A percentile compares a stretch with the other conserved stretches of the same genome.
Evolutionary conservation across 1,284 basidiomycete species (phyloP).

Genomic region (Naganishia liquefaciens): DNA sequence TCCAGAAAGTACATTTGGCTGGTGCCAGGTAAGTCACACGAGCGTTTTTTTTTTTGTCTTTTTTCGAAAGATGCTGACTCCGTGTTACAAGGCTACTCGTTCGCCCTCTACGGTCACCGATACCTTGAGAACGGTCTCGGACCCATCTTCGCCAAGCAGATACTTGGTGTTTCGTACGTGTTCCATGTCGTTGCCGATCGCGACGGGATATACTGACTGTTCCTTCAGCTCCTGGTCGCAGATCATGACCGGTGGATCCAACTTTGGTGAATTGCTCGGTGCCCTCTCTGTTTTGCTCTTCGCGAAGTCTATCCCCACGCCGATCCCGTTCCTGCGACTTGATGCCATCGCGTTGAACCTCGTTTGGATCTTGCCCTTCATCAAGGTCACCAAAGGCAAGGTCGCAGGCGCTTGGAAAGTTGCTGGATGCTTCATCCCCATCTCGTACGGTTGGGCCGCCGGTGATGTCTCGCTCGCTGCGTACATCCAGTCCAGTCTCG

Average conservation of each 20-base stretch:
- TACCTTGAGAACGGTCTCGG: conserved; percentile 53
- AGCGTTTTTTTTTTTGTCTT: too few relatives aligned
- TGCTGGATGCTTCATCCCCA: conserved; percentile 31
- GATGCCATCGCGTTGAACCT: conserved; percentile 44
- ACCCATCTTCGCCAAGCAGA: conserved; percentile 48
- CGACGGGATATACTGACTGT: not conserved
- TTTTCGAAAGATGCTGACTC: not conserved
- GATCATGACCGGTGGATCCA: conserved; percentile 44
- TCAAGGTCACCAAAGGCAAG: conserved; percentile 37
- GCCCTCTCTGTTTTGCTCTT: conserved; percentile 48
- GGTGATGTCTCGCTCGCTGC: conserved; percentile 53
- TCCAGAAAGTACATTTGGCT: conserved; percentile 51
- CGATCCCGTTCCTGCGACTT: conserved; percentile 24
- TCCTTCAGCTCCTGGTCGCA: conserved; percentile 44
- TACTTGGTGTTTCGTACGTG: conserved; percentile 39
- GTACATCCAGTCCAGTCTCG: conserved; percentile 51
- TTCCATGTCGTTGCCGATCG: not conserved
- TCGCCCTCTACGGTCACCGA: conserved; percentile 52
- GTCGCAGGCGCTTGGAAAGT: conserved; percentile 43
- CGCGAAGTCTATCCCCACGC: conserved; percentile 29
- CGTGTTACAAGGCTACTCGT: conserved; percentile 38
- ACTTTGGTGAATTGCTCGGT: conserved; percentile 48
- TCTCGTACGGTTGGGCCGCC: conserved; percentile 51
- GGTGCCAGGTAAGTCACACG: conserved; percentile 37
- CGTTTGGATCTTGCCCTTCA: conserved; percentile 51